These are phyloP conservation scores for Apophysomyces variabilis DNA, from an alignment of 371 early-diverging fungal genomes.

Conservation along the genomic window DNA sequence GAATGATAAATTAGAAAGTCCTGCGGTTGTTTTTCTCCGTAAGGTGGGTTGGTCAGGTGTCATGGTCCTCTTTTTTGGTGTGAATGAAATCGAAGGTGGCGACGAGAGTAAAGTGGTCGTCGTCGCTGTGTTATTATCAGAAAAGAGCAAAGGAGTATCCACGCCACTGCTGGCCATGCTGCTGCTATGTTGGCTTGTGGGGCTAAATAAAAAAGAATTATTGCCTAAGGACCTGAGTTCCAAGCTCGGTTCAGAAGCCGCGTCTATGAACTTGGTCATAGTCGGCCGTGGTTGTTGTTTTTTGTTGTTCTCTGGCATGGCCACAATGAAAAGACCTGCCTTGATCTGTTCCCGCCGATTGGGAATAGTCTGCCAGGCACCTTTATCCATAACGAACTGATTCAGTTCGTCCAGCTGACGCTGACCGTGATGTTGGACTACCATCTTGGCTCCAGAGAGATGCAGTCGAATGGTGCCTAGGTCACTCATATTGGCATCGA, in stretches of 20 bases:
- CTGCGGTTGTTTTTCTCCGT: background rate
- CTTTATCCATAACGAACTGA: slow-evolving; percentile 48
- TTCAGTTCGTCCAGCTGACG: slow-evolving; percentile 44
- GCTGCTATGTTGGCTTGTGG: slow-evolving; percentile 5
- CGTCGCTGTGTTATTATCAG: slow-evolving; percentile 26
- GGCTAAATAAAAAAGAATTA: background rate
- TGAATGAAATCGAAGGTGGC: slow-evolving; percentile 18
- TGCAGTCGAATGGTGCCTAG: slow-evolving; percentile 26
- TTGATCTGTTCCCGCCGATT: slow-evolving; percentile 33
- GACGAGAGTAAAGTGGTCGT: slow-evolving; percentile 21
- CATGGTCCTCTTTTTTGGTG: slow-evolving; percentile 8
- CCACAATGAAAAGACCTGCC: slow-evolving; percentile 47
- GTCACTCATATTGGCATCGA: slow-evolving; percentile 15
- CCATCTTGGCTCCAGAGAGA: slow-evolving; percentile 45
- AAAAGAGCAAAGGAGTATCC: slow-evolving; percentile 25
- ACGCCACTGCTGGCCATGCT: slow-evolving; percentile 14
- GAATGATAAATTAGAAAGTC: background rate
- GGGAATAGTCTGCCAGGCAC: slow-evolving; percentile 35
- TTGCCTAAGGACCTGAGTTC: slow-evolving; percentile 19
- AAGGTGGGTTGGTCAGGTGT: background rate
- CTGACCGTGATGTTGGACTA: slow-evolving; percentile 36
- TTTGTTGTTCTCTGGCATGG: slow-evolving; percentile 42
- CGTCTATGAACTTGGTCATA: background rate
- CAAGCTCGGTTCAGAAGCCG: slow-evolving; percentile 7
- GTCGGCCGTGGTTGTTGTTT: background rate